These are phyloP conservation scores for Metarhizium humberi DNA, from an alignment of 2,329 filamentous ascomycete genomes.

Conservation along the genomic window DNA sequence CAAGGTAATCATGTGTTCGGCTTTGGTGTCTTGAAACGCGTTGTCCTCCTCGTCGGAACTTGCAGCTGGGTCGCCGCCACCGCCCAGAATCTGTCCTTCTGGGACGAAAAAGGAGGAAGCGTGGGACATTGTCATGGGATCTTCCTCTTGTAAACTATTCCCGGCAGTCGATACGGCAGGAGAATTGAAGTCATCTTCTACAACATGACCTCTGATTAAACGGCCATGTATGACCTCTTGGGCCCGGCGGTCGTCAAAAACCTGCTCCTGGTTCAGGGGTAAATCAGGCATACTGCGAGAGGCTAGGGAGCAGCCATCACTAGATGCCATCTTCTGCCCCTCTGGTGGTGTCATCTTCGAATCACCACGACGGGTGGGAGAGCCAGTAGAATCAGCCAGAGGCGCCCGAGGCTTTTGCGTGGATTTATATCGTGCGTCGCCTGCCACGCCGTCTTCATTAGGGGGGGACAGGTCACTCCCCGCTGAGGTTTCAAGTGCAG, in stretches of 20 bases:
- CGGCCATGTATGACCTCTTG: constrained; percentile 86
- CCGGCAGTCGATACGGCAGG: constrained; percentile 62
- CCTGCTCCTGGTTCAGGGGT: constrained; percentile 27
- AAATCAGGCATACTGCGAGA: constrained; percentile 17
- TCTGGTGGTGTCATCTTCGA: constrained; percentile 8
- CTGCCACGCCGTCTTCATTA: constrained; percentile 12
- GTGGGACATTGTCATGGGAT: constrained; percentile 71
- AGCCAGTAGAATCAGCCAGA: constrained; percentile 33
- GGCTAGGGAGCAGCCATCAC: constrained; percentile 11
- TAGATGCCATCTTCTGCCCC: constrained; percentile 6
- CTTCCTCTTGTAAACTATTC: constrained; percentile 57
- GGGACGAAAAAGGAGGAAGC: constrained; percentile 74
- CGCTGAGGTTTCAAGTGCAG: constrained; percentile 26
- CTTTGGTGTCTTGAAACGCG: constrained; percentile 65
- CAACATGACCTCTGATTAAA: constrained; percentile 87
- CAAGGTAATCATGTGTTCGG: constrained; percentile 95
- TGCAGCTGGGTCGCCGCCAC: constrained; percentile 72
- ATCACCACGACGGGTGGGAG: constrained; percentile 28
- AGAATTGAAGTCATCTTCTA: constrained; percentile 86
- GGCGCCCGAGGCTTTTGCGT: neutral
- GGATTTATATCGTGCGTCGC: constrained; percentile 11
- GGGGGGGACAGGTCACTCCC: constrained; percentile 12
- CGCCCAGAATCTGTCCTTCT: constrained; percentile 61
- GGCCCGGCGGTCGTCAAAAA: constrained; percentile 72
- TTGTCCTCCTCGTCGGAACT: constrained; percentile 91